Percentiles rank a stretch among this genome's conserved stretches.
These are phyloP conservation scores for Lithohypha guttulata DNA, from an alignment of 2,329 filamentous ascomycete genomes.

Conservation along the genomic window DNA sequence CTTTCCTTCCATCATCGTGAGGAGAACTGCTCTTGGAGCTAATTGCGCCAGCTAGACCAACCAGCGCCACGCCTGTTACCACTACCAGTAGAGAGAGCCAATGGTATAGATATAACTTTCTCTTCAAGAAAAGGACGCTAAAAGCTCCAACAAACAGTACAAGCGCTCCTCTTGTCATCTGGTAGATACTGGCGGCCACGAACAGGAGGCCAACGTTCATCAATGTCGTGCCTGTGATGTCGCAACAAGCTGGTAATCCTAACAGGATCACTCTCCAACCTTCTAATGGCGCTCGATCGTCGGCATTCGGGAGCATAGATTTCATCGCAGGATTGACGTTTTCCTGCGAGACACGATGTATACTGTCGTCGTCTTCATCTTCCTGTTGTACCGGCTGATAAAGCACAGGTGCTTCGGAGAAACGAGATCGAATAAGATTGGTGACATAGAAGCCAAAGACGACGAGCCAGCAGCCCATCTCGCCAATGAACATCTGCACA, in stretches of 20 bases:
- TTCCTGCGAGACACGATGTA: slow-evolving; percentile 28
- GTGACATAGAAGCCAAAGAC: slow-evolving; percentile 61
- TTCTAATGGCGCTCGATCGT: slow-evolving; percentile 49
- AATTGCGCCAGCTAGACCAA: slow-evolving; percentile 79
- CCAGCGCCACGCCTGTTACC: slow-evolving; percentile 75
- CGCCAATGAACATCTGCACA: slow-evolving; percentile 93
- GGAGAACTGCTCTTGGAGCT: slow-evolving; percentile 43
- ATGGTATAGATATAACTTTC: slow-evolving; percentile 74
- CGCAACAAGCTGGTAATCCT: slow-evolving; percentile 78
- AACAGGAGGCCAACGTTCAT: slow-evolving; percentile 95
- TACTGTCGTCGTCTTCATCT: slow-evolving; percentile 36
- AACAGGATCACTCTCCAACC: slow-evolving; percentile 66
- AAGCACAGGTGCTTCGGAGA: slow-evolving; percentile 33
- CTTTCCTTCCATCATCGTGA: slow-evolving; percentile 27
- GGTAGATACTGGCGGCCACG: slow-evolving; percentile 91
- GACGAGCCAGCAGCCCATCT: slow-evolving; percentile 92
- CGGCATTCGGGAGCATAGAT: slow-evolving; percentile 41
- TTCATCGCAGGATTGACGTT: slow-evolving; percentile 42
- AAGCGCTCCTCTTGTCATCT: slow-evolving; percentile 92
- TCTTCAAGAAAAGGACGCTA: slow-evolving; percentile 78
- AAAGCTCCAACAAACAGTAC: slow-evolving; percentile 94
- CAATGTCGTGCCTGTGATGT: slow-evolving; percentile 87
- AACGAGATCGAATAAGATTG: slow-evolving; percentile 28
- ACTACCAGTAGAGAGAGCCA: slow-evolving; percentile 84
- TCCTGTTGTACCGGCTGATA: slow-evolving; percentile 55